Evolutionary conservation across 2,329 filamentous ascomycete genomes (phyloP).

Genomic region (Dendryphion nanum): DNA sequence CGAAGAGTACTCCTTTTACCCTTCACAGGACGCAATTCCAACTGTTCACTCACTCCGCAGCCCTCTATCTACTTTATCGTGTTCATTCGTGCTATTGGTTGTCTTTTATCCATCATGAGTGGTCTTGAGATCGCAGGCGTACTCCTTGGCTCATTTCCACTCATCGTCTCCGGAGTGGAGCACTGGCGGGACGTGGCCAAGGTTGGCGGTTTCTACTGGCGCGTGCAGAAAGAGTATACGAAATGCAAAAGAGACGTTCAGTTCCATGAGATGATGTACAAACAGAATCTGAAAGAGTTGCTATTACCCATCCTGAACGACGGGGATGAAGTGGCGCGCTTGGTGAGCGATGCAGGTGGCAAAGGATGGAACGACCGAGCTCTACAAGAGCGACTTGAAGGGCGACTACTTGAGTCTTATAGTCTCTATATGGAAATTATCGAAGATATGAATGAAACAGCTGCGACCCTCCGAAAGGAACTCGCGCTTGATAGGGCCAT

Average conservation of each 20-base stretch:
- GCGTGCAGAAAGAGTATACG: constrained; percentile 11
- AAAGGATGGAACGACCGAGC: constrained; percentile 5
- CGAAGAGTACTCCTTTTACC: too few species aligned
- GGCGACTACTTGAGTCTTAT: constrained; percentile 15
- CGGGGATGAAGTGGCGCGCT: constrained; percentile 5
- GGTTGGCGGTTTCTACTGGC: constrained; percentile 14
- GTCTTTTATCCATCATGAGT: too few species aligned
- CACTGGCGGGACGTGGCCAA: constrained; percentile 16
- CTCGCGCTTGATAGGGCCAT: constrained; percentile 9
- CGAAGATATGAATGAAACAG: constrained; percentile 12
- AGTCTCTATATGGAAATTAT: constrained; percentile 14
- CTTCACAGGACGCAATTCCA: too few species aligned
- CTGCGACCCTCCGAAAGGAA: constrained; percentile 13
- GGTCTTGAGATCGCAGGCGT: constrained; percentile 19
- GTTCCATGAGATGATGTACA: constrained; percentile 13
- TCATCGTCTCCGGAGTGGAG: constrained; percentile 16
- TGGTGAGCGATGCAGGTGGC: constrained; percentile 10
- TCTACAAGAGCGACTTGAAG: constrained; percentile 10
- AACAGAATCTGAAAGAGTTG: constrained; percentile 13
- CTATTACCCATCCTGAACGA: constrained; percentile 11
- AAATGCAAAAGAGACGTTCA: constrained; percentile 12
- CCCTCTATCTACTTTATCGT: too few species aligned
- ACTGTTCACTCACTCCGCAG: too few species aligned
- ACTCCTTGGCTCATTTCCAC: constrained; percentile 15
- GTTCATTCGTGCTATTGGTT: too few species aligned